These are phyloP conservation scores for Ogataea ramenticola DNA, from an alignment of 805 yeast genomes.

Conservation along the genomic window DNA sequence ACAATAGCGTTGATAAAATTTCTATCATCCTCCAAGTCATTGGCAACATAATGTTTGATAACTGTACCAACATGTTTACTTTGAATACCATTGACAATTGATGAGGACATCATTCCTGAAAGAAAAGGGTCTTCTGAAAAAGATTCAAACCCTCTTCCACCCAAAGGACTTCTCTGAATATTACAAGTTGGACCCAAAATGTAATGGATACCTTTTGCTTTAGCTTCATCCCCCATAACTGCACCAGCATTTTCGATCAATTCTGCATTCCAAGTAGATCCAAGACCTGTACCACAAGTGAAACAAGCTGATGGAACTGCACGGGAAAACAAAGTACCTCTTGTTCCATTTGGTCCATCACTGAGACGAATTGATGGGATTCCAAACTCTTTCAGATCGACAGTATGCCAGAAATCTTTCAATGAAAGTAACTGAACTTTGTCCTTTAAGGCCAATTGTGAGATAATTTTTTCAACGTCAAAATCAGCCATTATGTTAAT, in stretches of 20 bases:
- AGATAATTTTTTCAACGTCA: constrained; percentile 15
- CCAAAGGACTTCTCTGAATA: constrained; percentile 33
- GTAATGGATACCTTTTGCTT: constrained; percentile 34
- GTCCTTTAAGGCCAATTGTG: constrained; percentile 21
- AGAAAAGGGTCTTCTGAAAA: constrained; percentile 38
- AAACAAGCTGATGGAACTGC: constrained; percentile 50
- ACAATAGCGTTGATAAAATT: constrained; percentile 28
- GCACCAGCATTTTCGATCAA: constrained; percentile 42
- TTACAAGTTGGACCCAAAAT: constrained; percentile 33
- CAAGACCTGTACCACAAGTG: constrained; percentile 56
- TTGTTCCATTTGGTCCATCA: constrained; percentile 61
- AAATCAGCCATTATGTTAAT: not conserved
- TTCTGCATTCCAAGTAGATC: constrained; percentile 47
- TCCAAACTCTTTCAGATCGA: constrained; percentile 25
- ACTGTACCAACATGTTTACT: constrained; percentile 30
- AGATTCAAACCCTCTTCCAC: constrained; percentile 36
- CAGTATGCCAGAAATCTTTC: constrained; percentile 33
- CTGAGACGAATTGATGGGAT: constrained; percentile 41
- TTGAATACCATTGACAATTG: constrained; percentile 33
- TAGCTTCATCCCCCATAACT: constrained; percentile 39
- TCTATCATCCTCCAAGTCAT: constrained; percentile 35
- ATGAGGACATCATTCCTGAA: constrained; percentile 29
- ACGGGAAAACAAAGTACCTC: constrained; percentile 50
- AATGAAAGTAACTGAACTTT: constrained; percentile 24
- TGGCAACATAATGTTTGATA: constrained; percentile 36